Percentiles rank a stretch among this genome's conserved stretches.
Conservation (phyloP, 495 filamentous ascomycete genomes). For the Hypoxylon perforatum region DNA sequence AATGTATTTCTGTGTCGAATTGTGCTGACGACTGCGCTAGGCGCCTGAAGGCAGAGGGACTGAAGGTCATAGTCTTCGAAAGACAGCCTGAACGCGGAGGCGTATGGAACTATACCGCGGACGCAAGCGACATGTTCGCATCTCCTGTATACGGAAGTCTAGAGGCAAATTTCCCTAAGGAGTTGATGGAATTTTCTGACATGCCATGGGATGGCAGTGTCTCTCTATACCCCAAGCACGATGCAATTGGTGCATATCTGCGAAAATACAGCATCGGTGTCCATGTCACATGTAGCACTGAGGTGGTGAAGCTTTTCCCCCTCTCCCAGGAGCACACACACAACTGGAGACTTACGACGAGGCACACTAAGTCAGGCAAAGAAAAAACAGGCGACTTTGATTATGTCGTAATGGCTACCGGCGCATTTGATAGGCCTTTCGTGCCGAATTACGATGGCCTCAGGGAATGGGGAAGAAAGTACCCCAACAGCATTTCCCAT, state of each 20-base stretch:
- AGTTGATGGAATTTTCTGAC: not conserved
- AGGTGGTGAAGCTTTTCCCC: not conserved
- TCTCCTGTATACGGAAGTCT: not conserved
- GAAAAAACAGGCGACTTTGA: not conserved
- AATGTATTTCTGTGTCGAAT: not conserved
- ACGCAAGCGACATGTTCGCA: not conserved
- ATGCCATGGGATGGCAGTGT: not conserved
- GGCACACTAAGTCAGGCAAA: not conserved
- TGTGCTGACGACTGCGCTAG: not conserved
- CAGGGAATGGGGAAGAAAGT: not conserved
- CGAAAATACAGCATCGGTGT: not conserved
- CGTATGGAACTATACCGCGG: not conserved
- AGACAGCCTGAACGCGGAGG: not conserved
- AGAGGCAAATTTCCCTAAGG: not conserved
- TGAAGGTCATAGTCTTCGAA: not conserved
- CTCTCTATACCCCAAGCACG: not conserved
- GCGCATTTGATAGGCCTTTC: not conserved
- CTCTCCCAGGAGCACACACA: not conserved
- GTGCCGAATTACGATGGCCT: not conserved
- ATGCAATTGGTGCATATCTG: not conserved
- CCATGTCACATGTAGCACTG: not conserved
- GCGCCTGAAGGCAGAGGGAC: not conserved
- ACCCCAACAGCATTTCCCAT: conserved; percentile 1
- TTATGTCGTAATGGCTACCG: not conserved
- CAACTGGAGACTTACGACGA: not conserved